Evolutionary conservation across 176 grass and related monocot genomes (phyloP).

Genomic region (Musa schizocarpa): DNA sequence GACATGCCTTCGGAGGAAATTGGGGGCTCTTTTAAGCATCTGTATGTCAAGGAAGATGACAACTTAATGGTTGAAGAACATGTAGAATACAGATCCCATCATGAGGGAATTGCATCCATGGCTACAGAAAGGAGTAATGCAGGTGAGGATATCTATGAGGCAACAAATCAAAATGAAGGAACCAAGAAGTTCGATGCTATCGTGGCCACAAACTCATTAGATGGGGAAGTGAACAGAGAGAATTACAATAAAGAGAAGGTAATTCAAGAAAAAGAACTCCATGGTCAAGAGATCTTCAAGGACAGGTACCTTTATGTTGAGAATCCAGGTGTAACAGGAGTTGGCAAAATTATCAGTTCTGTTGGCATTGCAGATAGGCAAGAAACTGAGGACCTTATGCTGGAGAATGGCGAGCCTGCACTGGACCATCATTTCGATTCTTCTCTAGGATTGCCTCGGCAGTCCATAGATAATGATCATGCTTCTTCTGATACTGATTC

Average conservation of each 20-base stretch:
- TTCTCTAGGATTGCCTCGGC: constrained; percentile 21
- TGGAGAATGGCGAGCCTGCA: not conserved
- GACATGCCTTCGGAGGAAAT: constrained; percentile 6
- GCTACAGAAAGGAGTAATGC: constrained; percentile 9
- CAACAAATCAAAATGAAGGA: constrained; percentile 5
- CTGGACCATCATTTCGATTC: constrained; percentile 11
- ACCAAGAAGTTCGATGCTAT: not conserved
- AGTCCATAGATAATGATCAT: not conserved
- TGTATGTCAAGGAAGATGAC: constrained; percentile 8
- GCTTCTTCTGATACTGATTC: constrained; percentile 14
- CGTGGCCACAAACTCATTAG: constrained; percentile 9
- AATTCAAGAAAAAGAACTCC: constrained; percentile 19
- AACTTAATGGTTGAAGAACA: constrained; percentile 4
- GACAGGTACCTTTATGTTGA: constrained; percentile 13
- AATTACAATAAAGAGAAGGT: not conserved
- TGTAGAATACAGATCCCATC: not conserved
- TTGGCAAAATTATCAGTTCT: constrained; percentile 7
- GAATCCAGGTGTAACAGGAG: constrained; percentile 8
- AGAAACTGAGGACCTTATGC: not conserved
- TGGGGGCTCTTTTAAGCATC: not conserved
- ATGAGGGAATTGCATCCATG: not conserved
- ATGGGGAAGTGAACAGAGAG: constrained; percentile 3
- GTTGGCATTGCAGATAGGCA: constrained; percentile 11
- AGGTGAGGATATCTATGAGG: not conserved
- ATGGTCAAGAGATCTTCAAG: not conserved